Evolutionary conservation across 176 grass and related monocot genomes (phyloP), one percentile per base, ranked within the genome.

Genomic region (Olyra latifolia): DNA sequence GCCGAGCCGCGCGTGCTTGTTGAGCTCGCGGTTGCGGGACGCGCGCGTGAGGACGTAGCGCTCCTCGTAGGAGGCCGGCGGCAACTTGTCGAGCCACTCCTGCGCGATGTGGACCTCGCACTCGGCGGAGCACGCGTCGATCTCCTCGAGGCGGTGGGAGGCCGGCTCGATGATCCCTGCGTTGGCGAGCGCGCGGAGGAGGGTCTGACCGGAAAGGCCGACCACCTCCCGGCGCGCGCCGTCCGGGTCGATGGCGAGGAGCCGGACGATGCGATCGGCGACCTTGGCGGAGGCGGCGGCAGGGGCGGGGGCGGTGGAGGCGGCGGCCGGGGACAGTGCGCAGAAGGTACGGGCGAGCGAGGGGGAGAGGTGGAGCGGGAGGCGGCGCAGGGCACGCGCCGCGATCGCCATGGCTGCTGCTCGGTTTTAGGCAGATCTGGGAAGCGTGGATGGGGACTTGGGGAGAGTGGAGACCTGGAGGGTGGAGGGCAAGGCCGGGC

Each of bases 61-160:
- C 82, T 99, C 93, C 62, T 95, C 90, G 57, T 95, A 93, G 75
- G 92, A 91, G 11, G 87, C 20, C 15, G 90, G 83, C 8, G 95
- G 95, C 48, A 95, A 79, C 86, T 98, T 98, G 4, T 98, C 88
- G 40, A 98, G 95, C 95, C 95, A 98, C 83, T 98, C 92, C 83
- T 98, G 95, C 55, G 93, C 90, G 86, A 99, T 89, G 79, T 95
- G 96, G 62, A 99, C 96, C 87, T 99, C 96, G 81, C 96, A 99
- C 82, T 91, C 93, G 45, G 93, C 92, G 41, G 88, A 90, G 88
- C 93, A 99, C 5, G 96, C 96, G 62, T 99, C 96, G 75, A 99
- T 99, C 0, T 99, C 96, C 86, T 99, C 96, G 8, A 95, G 77
- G 35, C 96, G 92, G 66, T 95, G 96, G 16, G 93, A 99, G 32